A percentile compares a stretch with the other conserved stretches of the same genome.
Conservation (phyloP, 345 rosid species). For the Eutrema heterophyllum region DNA sequence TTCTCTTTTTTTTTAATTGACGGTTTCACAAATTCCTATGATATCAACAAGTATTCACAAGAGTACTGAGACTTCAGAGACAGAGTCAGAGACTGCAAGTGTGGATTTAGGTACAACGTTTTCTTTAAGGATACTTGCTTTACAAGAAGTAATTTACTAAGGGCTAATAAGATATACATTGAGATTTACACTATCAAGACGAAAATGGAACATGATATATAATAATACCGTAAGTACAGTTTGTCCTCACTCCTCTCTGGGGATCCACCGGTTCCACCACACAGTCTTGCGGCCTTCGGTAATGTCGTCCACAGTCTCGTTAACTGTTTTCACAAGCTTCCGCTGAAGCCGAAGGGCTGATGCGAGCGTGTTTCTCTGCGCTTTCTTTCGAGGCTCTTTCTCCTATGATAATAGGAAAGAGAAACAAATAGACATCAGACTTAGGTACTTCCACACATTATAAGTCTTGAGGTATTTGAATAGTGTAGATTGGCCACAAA, state of each 20-base stretch:
- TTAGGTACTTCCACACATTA: not conserved
- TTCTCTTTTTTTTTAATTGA: not conserved
- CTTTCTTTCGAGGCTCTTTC: conserved; percentile 57
- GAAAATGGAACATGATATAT: too few species aligned
- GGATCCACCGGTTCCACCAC: conserved; percentile 99
- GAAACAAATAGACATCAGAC: not conserved
- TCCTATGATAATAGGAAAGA: conserved; percentile 40
- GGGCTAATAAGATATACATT: conserved; percentile 24
- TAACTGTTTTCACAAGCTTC: conserved; percentile 60
- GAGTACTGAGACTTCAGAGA: not conserved
- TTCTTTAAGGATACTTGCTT: conserved; percentile 16
- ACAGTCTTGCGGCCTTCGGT: conserved; percentile 63
- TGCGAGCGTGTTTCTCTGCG: conserved; percentile 70
- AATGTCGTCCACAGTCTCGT: conserved; percentile 78
- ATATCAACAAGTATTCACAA: conserved; percentile 13
- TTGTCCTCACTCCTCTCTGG: conserved; percentile 60
- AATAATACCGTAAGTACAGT: conserved; percentile 13
- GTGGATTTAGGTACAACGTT: conserved; percentile 16
- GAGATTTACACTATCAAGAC: conserved; percentile 21
- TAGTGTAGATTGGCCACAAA: conserved; percentile 31
- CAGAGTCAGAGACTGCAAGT: conserved; percentile 17
- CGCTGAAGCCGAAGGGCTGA: conserved; percentile 73
- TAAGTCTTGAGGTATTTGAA: not conserved
- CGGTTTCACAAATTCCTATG: conserved; percentile 5
- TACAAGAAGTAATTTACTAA: conserved; percentile 21